Base-by-base conservation (phyloP, 306 rosid genomes). In the Cicer pinnatifidum region DNA sequence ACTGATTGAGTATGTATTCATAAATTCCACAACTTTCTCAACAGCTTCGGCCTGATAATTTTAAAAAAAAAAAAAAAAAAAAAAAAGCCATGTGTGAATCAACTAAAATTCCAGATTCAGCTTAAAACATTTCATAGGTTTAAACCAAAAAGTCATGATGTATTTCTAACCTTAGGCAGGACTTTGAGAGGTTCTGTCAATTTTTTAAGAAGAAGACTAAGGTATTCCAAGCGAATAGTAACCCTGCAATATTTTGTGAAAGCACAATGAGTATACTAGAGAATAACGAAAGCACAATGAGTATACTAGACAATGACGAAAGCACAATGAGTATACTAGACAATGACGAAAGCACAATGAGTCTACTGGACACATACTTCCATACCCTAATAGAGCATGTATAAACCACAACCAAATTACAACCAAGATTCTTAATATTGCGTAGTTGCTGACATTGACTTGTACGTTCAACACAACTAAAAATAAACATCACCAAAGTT, bases 11-110 rank as follows among this genome's bases (percentile, higher is more conserved):
- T 91, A 94, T 6, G 70, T 76, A 76, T 89, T 91, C 99, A 94
- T 94, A 75, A 94, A 94, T 54, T 89, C 97, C 70, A 91, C 97
- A 67, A 94, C 97, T 77, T 87, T 60, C 75, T 77, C 81, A 72
- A 87, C 91, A 17, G 99, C 99, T 84, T 89, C 96, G 71, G 89
- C 93, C 97, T 94, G 91, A 50, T 78, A 57, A 67, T 80, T 72
- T 72, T 70, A 75, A 78, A 51, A 82, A 72, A 56, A 75, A 80
- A 51, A 81, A 76, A 56, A 17, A 17, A 17, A 17, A 17, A 17
- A 17, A 17, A 17, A 17, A n/a, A n/a, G 40, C 37, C 59, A 67
- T 4, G 67, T 10, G 67, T 23, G 35, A 80, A 28, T 48, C 20
- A 81, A 56, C 41, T 43, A 35, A 61, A 58, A 63, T 66, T 72